Evolutionary conservation across 192 early-diverging fungal species (phyloP).

Genomic region (Entomortierella chlamydospora): DNA sequence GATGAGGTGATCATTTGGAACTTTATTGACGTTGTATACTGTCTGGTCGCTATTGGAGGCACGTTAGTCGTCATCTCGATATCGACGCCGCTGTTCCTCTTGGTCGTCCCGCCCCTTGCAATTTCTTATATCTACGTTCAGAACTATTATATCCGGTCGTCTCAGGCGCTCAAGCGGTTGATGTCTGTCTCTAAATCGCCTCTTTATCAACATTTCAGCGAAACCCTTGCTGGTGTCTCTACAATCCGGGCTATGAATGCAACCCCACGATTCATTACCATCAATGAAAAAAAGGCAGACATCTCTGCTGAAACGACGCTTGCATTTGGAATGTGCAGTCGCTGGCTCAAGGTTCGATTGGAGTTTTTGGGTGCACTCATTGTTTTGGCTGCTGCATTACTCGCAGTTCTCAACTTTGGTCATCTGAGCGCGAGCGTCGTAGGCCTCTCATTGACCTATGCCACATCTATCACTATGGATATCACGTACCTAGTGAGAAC

Average conservation of each 20-base stretch:
- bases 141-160: constrained; percentile 73
- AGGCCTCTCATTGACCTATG: constrained; percentile 85
- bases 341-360: constrained; percentile 83
- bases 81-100: constrained; percentile 55
- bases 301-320: constrained; percentile 9
- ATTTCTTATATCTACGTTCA: constrained; percentile 62
- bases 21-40: constrained; percentile 55
- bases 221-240: constrained; percentile 69
- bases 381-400: constrained; percentile 69
- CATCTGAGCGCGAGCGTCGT: constrained; percentile 78
- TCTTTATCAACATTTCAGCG: constrained; percentile 77
- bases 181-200: constrained; percentile 84
- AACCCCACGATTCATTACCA: constrained; percentile 64
- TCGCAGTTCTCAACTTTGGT: constrained; percentile 61
- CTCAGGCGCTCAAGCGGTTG: constrained; percentile 84
- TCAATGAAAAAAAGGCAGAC: constrained; percentile 41
- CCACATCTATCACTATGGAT: constrained; percentile 79
- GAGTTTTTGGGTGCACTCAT: constrained; percentile 80
- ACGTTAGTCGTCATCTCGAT: constrained; percentile 55
- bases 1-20: constrained; percentile 75
- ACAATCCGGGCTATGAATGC: constrained; percentile 77
- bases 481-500: constrained; percentile 79
- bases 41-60: constrained; percentile 53
- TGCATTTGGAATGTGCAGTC: constrained; percentile 68
- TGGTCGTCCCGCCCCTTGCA: constrained; percentile 59